Base-by-base conservation (phyloP, 768 basidiomycete species). In the Rhizopogon sp. region DNA sequence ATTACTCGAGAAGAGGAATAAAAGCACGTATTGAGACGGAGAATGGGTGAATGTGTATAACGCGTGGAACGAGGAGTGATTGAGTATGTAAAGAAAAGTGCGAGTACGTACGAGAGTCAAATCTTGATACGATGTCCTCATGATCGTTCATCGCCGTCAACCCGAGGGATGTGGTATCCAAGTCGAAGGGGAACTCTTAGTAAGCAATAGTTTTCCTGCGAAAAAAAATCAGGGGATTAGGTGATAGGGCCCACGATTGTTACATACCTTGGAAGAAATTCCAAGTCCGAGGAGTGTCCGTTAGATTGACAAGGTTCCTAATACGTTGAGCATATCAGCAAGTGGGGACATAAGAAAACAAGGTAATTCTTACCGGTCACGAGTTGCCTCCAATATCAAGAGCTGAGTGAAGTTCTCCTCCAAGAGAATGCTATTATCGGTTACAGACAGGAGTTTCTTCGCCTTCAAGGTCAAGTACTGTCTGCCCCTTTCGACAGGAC, bases 321-420 rank as follows among this genome's bases (percentile, higher is more conserved):
- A 13, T 52, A 35, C 39, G 6, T 35, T 2, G 25, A 58, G 31
- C 37, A 43, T 17, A 11, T 37, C 11, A 37, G 35, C 37, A 29
- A 31, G 16, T 31, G 33, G 43, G 58, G 17, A 17, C 55, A 51
- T 29, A 47, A 45, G 37, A 16, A 37, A 5, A 17, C 10, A 53
- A 25, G 10, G 9, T 33, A 33, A 10, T 41, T 59, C 71, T 50
- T 56, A 79, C 80, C 58, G 63, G 60, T 83, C 71, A 8, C 66
- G 59, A 1, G 80, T 83, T 1, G 73, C 69, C 53, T 85, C 83
- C 13, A 82, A 65, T 40, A 84, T 80, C 6, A 85, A 68, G 6
- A 85, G 73, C 58, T 84, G 82, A 4, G 82, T 74, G 54, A 83
- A 83, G 59, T 84, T 83, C 62, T 84, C 81, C 31, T 70, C 58